These are phyloP conservation scores for Neoboletus subvelutipes DNA, from an alignment of 768 basidiomycete genomes.

Conservation along the genomic window DNA sequence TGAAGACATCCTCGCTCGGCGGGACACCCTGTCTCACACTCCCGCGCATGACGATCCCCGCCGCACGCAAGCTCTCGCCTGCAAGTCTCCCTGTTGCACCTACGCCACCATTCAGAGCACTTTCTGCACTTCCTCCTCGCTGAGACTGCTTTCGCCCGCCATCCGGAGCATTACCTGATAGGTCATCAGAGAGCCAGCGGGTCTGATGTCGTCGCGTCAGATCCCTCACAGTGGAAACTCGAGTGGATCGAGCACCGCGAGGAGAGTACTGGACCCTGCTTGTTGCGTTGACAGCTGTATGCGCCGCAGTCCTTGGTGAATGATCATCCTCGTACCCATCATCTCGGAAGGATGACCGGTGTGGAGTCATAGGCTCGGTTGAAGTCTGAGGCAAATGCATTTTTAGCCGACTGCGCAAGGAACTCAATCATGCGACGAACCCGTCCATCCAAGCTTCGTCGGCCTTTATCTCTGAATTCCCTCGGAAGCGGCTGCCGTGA, in stretches of 20 bases:
- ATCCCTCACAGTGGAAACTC: constrained; percentile 50
- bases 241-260: constrained; percentile 31
- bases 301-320: constrained; percentile 26
- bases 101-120: constrained; percentile 46
- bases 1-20: constrained; percentile 39
- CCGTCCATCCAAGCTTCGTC: constrained; percentile 41
- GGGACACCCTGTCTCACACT: constrained; percentile 29
- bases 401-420: constrained; percentile 1
- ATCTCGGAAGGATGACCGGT: constrained; percentile 28
- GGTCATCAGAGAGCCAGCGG: constrained; percentile 55
- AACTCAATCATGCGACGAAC: constrained; percentile 30
- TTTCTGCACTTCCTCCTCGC: constrained; percentile 72
- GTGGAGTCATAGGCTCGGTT: constrained; percentile 42
- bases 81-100: constrained; percentile 51
- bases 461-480: constrained; percentile 44
- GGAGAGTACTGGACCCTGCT: constrained; percentile 28
- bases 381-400: constrained; percentile 24
- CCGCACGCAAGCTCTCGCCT: constrained; percentile 68
- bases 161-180: constrained; percentile 27
- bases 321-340: constrained; percentile 20
- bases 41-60: constrained; percentile 53
- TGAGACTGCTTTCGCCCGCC: constrained; percentile 53
- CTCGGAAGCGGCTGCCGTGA: constrained; percentile 49
- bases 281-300: constrained; percentile 22
- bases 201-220: constrained; percentile 49